Base-by-base conservation (phyloP, 2,329 filamentous ascomycete species). In the Gaeumannomyces tritici region DNA sequence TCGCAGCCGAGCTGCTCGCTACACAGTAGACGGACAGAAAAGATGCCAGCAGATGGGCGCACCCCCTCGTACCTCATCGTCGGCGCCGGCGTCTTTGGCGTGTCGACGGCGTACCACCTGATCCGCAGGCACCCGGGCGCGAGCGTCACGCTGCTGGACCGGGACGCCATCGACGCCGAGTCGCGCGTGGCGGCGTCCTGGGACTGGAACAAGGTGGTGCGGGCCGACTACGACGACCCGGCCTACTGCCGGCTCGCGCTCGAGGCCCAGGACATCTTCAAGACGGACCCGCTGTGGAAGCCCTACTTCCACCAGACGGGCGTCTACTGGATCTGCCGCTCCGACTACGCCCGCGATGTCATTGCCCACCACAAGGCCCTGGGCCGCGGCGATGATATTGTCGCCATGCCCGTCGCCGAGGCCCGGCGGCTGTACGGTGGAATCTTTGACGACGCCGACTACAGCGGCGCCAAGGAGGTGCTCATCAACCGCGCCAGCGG, bases 121-220 rank as follows among this genome's bases (percentile, higher is more conserved):
- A 80, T 82, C 63, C 75, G 76, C 62, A 76, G 75, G 63, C 78
- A 82, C 67, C 77, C 80, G 24, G 68, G 77, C 42, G 79, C 80
- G 1, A 74, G 73, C 2, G 75, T 88, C 61, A 84, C 79, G 1
- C 71, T 89, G 2, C 74, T 89, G 29, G 85, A 89, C 73, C 80
- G 83, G 18, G 76, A 81, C 63, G 75, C 78, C 2, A 78, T 74
- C 57, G 79, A 83, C 28, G 80, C 80, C 1, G 73, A 76, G 0
- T 73, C 69, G 61, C 74, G 76, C 3, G 74, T 79, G 28, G 87
- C 86, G 35, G 88, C 88, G 0, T 89, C 88, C 0, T 88, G 84
- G 77, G 88, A 91, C 74, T 86, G 86, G 81, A 90, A 89, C 76
- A 90, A 89, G 72, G 85, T 89, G 31, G 80, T 90, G 21, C 84